phyloP scores from a whole-genome alignment of 352 stramenopile genomes.

The Elongisporangium senticosum region DNA sequence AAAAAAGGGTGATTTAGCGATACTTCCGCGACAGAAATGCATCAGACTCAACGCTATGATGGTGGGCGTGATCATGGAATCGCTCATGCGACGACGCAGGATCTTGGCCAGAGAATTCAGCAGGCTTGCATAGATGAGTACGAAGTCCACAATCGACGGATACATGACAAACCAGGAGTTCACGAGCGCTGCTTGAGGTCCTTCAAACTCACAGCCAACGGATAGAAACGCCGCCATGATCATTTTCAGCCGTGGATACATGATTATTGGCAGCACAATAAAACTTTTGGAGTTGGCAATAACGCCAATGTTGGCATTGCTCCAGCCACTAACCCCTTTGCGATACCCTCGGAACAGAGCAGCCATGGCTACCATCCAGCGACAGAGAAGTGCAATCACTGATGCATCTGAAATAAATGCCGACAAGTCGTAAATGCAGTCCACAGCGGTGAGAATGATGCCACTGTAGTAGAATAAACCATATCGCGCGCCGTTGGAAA shows the following conservation, averaged over 20 bases:
- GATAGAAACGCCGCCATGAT: constrained; percentile 23
- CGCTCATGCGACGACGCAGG: constrained; percentile 11
- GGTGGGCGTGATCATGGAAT: constrained; percentile 19
- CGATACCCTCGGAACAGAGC: background rate
- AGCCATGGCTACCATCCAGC: constrained; percentile 4
- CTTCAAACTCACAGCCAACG: constrained; percentile 16
- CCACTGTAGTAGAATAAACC: constrained; percentile 15
- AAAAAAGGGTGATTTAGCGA: background rate
- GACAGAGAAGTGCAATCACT: background rate
- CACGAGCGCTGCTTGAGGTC: constrained; percentile 8
- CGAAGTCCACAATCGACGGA: constrained; percentile 17
- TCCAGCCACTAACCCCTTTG: constrained; percentile 2
- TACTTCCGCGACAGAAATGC: constrained; percentile 4
- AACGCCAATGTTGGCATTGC: constrained; percentile 8
- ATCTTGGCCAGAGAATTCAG: constrained; percentile 15
- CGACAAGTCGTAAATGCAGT: constrained; percentile 1
- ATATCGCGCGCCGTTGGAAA: constrained; percentile 2
- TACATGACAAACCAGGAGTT: constrained; percentile 33
- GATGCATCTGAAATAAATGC: constrained; percentile 5
- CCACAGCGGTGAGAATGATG: background rate
- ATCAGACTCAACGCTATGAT: constrained; percentile 13
- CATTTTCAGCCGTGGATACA: constrained; percentile 15
- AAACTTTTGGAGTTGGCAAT: constrained; percentile 13
- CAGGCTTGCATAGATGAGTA: constrained; percentile 20
- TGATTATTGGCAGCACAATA: constrained; percentile 8